phyloP scores from a whole-genome alignment of 2,329 filamentous ascomycete genomes.

The Pseudodiploospora longispora region DNA sequence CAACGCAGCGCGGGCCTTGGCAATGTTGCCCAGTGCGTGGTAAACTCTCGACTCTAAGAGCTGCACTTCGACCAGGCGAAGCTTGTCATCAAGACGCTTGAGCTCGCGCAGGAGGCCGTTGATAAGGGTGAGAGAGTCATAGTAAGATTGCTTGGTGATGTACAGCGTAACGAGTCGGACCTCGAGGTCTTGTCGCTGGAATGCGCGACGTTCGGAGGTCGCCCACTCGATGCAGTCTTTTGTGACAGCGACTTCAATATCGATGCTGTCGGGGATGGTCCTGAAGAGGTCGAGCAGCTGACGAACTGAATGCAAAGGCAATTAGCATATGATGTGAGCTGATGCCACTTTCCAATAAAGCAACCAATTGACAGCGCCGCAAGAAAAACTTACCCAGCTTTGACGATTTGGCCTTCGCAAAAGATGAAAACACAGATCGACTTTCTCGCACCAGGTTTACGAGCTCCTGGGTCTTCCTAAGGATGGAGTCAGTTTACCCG shows the following conservation, averaged over 20 bases:
- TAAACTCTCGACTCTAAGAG: constrained; percentile 95
- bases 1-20: constrained; percentile 89
- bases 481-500: constrained; percentile 2
- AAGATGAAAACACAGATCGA: constrained; percentile 83
- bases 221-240: constrained; percentile 99
- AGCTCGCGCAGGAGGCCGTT: constrained; percentile 93
- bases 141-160: constrained; percentile 97
- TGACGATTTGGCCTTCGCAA: constrained; percentile 97
- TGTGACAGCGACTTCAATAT: constrained; percentile 89
- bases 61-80: constrained; percentile 95
- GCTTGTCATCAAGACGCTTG: constrained; percentile 96
- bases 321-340: neutral
- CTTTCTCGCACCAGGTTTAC: constrained; percentile 86
- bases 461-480: constrained; percentile 71
- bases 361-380: neutral
- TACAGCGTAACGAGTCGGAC: constrained; percentile 87
- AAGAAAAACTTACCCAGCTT: constrained; percentile 68
- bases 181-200: constrained; percentile 96
- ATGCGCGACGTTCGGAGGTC: constrained; percentile 84
- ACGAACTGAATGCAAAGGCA: constrained; percentile 57
- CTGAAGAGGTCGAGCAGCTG: constrained; percentile 94
- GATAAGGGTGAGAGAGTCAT: constrained; percentile 93
- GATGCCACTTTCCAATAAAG: neutral
- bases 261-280: constrained; percentile 86
- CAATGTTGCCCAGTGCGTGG: constrained; percentile 91